Conservation (phyloP, 352 stramenopile species). For the Phytophthora sp. region DNA sequence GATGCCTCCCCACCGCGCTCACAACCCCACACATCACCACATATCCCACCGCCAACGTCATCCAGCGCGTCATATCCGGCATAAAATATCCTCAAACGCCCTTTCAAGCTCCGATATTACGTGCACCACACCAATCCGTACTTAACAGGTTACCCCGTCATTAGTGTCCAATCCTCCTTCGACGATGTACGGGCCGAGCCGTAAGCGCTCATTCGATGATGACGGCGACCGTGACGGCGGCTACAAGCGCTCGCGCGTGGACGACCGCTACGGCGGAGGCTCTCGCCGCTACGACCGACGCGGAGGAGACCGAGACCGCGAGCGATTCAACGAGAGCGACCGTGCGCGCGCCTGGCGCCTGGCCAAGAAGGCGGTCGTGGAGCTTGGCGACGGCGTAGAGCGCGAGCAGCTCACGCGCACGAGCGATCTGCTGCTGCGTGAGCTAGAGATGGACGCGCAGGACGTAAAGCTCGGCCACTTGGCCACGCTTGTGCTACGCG, state of each 20-base stretch:
- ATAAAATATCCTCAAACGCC: neutral
- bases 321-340: conserved; percentile 65
- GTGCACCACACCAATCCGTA: conserved; percentile 19
- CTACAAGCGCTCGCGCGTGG: conserved; percentile 69
- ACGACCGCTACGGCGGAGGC: conserved; percentile 39
- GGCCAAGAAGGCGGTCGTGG: conserved; percentile 76
- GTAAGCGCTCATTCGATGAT: conserved; percentile 75
- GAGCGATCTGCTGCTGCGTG: conserved; percentile 46
- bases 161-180: conserved; percentile 3
- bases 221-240: conserved; percentile 45
- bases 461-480: conserved; percentile 66
- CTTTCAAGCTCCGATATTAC: conserved; percentile 7
- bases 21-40: neutral
- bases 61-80: neutral
- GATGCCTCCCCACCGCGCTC: too few relatives aligned
- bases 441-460: conserved; percentile 63
- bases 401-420: conserved; percentile 58
- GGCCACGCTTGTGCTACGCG: conserved; percentile 60
- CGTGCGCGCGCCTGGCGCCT: conserved; percentile 71
- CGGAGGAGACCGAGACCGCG: conserved; percentile 26
- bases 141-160: neutral
- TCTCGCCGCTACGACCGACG: conserved; percentile 46
- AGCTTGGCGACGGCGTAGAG: conserved; percentile 68
- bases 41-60: neutral
- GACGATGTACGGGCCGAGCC: conserved; percentile 42